Base-by-base conservation (phyloP, 2,329 filamentous ascomycete species). In the Cordyceps javanica region DNA sequence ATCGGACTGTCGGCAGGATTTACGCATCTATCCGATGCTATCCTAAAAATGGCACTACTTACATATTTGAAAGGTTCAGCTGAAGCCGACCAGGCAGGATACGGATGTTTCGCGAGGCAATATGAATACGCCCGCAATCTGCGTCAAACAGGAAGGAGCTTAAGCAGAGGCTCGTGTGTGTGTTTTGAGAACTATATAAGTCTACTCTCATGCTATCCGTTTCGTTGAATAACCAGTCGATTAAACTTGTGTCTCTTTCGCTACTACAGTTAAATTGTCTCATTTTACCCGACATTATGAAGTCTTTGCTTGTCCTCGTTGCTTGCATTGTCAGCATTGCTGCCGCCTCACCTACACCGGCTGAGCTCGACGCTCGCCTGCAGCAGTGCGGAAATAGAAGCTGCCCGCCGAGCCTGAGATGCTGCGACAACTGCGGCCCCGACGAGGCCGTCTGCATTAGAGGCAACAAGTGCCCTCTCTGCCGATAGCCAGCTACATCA, bases 311-410 rank as follows among this genome's bases (percentile, higher is more conserved):
- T 46, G 7, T 34, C 36, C 28, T 57, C 26, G 14, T 51, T 30
- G 45, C 55, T 7, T 57, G 36, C 28, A 21, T 57, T 9, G 16
- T 13, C 55, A 21, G 45, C 38, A 16, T 57, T n/a, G 36, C 45
- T 19, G 41, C 45, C 6, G 55, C 55, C 19, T 51, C 54, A n/a
- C 54, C 54, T 45, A 30, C 8, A 10, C 55, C 55, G 5, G 45
- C 26, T 2, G 42, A 26, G 13, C 45, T 50, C 26, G 26, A 50
- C 8, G 21, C 32, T 0, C 45, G 36, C 45, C 13, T 42, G 28
- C 36, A 23, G 8, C n/a, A 34, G 28, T 57, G 55, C 45, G 45
- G 45, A 45, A 5, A 10, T 21, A 44, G 5, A 5, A 32, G 19
- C 45, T 57, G 55, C 26, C 45, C 45, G 28, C 26, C 36, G 10